phyloP scores from a whole-genome alignment of 108 stramenopile species.

The Cyclotella distinguenda region DNA sequence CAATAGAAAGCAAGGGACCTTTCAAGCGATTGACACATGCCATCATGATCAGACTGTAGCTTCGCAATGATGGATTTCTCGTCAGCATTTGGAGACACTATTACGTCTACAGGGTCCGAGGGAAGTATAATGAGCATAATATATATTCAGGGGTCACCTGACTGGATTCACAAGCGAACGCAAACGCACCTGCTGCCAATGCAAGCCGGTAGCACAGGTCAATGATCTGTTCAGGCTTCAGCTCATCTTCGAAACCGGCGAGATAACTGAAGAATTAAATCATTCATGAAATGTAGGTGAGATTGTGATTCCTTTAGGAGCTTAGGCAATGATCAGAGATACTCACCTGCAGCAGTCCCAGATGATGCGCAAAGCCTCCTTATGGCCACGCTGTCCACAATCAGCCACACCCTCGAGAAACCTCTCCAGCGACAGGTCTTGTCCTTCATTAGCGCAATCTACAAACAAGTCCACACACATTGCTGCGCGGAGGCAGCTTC shows the following conservation, averaged over 20 bases:
- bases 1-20: conserved; percentile 35
- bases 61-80: conserved; percentile 23
- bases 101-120: conserved; percentile 21
- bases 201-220: conserved; percentile 48
- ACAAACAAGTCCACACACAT: conserved; percentile 53
- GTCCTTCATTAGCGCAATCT: conserved; percentile 42
- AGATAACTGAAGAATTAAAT: too few relatives aligned
- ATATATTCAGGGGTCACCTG: too few relatives aligned
- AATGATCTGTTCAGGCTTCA: conserved; percentile 23
- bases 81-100: conserved; percentile 26
- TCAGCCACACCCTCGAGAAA: conserved; percentile 49
- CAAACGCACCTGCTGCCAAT: conserved; percentile 31
- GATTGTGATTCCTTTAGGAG: too few relatives aligned
- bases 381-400: conserved; percentile 45
- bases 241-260: conserved; percentile 24
- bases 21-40: conserved; percentile 28
- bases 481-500: conserved; percentile 40
- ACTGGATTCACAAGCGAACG: background rate
- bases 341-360: conserved; percentile 46
- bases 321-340: too few relatives aligned
- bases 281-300: too few relatives aligned
- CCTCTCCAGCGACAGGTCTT: conserved; percentile 30
- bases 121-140: background rate
- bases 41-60: conserved; percentile 36
- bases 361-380: conserved; percentile 39